Percentiles rank a stretch among this genome's conserved stretches.
Conservation (phyloP, 2,329 filamentous ascomycete species). For the Arthrobotrys conoides region DNA sequence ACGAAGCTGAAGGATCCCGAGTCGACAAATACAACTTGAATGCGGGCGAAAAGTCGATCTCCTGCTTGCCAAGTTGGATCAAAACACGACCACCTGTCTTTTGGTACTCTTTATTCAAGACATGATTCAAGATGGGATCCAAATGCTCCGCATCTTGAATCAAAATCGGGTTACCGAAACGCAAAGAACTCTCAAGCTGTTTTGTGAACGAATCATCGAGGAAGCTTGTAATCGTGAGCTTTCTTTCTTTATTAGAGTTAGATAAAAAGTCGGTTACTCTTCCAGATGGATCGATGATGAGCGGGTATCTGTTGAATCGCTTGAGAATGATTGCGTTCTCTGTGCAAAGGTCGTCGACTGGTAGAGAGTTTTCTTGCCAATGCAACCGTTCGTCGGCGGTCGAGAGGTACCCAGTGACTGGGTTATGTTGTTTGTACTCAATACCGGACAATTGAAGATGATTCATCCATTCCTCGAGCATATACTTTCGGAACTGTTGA, state of each 20-base stretch:
- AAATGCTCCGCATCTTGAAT: slow-evolving; percentile 98
- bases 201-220: slow-evolving; percentile 98
- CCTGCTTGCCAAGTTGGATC: slow-evolving; percentile 97
- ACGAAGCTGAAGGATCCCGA: slow-evolving; percentile 93
- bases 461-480: slow-evolving; percentile 97
- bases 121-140: slow-evolving; percentile 96
- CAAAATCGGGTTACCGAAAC: slow-evolving; percentile 97
- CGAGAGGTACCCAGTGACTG: slow-evolving; percentile 95
- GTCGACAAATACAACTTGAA: slow-evolving; percentile 97
- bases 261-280: slow-evolving; percentile 94
- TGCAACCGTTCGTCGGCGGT: slow-evolving; percentile 93
- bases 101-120: slow-evolving; percentile 99
- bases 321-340: slow-evolving; percentile 98
- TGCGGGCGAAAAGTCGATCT: slow-evolving; percentile 97
- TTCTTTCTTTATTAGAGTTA: slow-evolving; percentile 92
- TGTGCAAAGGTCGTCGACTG: slow-evolving; percentile 96
- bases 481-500: slow-evolving; percentile 96
- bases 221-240: slow-evolving; percentile 97
- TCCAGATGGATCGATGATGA: slow-evolving; percentile 98
- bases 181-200: slow-evolving; percentile 94
- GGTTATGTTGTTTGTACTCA: slow-evolving; percentile 91
- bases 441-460: slow-evolving; percentile 95
- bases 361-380: slow-evolving; percentile 94
- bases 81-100: slow-evolving; percentile 97
- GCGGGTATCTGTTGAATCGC: slow-evolving; percentile 96